Evolutionary conservation across 441 rosid species (phyloP).

Genomic region (Rhodomyrtus psidioides): DNA sequence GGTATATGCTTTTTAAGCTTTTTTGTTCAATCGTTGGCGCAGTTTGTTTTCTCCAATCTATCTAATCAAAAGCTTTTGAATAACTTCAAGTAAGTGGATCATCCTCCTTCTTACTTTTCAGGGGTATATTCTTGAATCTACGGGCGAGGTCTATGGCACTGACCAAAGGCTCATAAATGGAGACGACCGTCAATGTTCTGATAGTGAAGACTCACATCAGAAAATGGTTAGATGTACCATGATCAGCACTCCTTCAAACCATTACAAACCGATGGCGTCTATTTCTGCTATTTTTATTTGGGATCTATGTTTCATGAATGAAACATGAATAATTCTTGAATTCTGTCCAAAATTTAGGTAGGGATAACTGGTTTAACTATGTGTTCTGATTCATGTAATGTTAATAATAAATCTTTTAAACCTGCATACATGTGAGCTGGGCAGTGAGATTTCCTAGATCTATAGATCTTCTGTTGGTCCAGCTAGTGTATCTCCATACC

Average conservation of each 20-base stretch:
- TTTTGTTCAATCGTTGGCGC: not conserved
- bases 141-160: slow-evolving; percentile 55
- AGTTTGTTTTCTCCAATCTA: not conserved
- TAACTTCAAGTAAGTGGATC: not conserved
- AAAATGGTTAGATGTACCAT: not conserved
- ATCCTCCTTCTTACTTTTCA: slow-evolving; percentile 16
- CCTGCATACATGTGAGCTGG: not conserved
- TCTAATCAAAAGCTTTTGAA: not conserved
- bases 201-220: not conserved
- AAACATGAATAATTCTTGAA: not conserved
- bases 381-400: not conserved
- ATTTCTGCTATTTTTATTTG: not conserved
- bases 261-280: not conserved
- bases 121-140: slow-evolving; percentile 89
- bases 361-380: not conserved
- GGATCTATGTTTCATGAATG: not conserved
- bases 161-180: slow-evolving; percentile 20
- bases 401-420: not conserved
- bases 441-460: not conserved
- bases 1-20: slow-evolving; percentile 30
- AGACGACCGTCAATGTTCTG: not conserved
- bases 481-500: not conserved
- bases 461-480: not conserved
- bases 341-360: not conserved
- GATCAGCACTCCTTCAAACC: not conserved